phyloP scores from a whole-genome alignment of 495 filamentous ascomycete genomes.

The Penicillium crystallinum region DNA sequence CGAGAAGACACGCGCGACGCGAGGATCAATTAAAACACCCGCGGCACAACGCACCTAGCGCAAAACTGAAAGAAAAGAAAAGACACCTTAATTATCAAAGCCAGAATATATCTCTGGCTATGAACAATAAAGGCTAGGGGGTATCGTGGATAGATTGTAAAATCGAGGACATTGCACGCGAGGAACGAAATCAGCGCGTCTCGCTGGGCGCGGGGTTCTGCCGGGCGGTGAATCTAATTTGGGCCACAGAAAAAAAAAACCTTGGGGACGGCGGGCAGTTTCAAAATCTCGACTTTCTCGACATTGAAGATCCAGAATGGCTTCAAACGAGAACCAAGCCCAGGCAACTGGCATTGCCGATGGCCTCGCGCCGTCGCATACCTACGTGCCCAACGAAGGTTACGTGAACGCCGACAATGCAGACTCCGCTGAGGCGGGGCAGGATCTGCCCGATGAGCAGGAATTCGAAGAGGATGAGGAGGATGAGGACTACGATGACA shows the following conservation, averaged over 20 bases:
- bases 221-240: conserved; percentile 32
- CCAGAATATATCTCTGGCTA: background rate
- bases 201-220: conserved; percentile 42
- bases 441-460: conserved; percentile 26
- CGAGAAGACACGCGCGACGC: conserved; percentile 37
- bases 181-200: conserved; percentile 21
- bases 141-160: conserved; percentile 11
- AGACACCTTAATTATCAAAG: background rate
- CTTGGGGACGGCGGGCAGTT: conserved; percentile 1
- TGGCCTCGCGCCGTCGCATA: conserved; percentile 46
- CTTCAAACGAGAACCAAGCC: conserved; percentile 16
- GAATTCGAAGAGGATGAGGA: conserved; percentile 35
- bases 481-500: conserved; percentile 53
- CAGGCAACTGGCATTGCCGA: conserved; percentile 34
- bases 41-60: conserved; percentile 36
- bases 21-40: conserved; percentile 26
- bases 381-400: conserved; percentile 51
- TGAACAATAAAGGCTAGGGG: background rate
- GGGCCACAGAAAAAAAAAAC: conserved; percentile 37
- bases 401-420: conserved; percentile 39
- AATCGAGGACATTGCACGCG: conserved; percentile 13
- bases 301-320: conserved; percentile 20
- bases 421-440: conserved; percentile 32
- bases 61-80: conserved; percentile 8
- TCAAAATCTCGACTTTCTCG: conserved; percentile 5